A percentile compares a stretch with the other conserved stretches of the same genome.
Conservation (phyloP, 2,329 filamentous ascomycete genomes). For the Arthrobotrys megalospora region DNA sequence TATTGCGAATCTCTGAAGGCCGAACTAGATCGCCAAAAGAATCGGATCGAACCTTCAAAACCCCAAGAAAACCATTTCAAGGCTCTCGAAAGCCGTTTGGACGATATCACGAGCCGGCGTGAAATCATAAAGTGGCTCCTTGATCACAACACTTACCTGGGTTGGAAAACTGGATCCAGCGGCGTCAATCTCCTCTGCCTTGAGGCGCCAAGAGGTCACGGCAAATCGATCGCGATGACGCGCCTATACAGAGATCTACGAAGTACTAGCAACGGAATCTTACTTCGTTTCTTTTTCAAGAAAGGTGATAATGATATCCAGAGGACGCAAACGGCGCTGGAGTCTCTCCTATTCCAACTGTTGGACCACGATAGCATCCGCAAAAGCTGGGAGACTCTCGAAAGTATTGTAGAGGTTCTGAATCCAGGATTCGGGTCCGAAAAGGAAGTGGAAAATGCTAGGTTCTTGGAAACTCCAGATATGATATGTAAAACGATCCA, state of each 20-base stretch:
- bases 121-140: slow-evolving; percentile 38
- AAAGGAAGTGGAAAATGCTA: background rate
- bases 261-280: background rate
- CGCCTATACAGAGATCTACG: slow-evolving; percentile 2
- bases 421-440: slow-evolving; percentile 15
- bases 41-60: background rate
- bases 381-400: background rate
- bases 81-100: slow-evolving; percentile 2
- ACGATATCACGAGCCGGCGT: slow-evolving; percentile 21
- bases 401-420: slow-evolving; percentile 12
- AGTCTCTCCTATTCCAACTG: slow-evolving; percentile 32
- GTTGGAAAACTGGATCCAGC: background rate
- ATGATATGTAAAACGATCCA: slow-evolving; percentile 8
- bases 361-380: slow-evolving; percentile 1
- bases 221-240: slow-evolving; percentile 45
- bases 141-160: background rate
- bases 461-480: background rate
- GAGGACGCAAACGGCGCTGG: slow-evolving; percentile 14
- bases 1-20: slow-evolving; percentile 1
- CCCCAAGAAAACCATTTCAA: slow-evolving; percentile 27
- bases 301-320: slow-evolving; percentile 42
- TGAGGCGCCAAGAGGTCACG: slow-evolving; percentile 37
- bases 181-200: slow-evolving; percentile 10
- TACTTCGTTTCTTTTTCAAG: slow-evolving; percentile 47
- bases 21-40: slow-evolving; percentile 17